phyloP scores from a whole-genome alignment of 2,329 filamentous ascomycete genomes.

The Colletotrichum brevisporum region DNA sequence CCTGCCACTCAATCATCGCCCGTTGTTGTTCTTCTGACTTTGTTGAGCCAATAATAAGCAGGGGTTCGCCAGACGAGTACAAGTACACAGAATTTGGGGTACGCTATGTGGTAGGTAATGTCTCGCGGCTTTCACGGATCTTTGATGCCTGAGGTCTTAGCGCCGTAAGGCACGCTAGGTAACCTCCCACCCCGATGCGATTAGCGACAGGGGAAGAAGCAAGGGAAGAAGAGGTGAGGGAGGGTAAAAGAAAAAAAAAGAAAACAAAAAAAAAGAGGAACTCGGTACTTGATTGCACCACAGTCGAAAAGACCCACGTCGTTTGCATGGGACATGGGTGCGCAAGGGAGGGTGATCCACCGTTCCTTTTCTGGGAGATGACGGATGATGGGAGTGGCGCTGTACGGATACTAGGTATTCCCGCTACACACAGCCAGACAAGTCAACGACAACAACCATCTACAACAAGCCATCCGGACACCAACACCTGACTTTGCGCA shows the following conservation, averaged over 20 bases:
- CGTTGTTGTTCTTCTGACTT: not conserved
- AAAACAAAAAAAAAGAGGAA: slow-evolving; percentile 25
- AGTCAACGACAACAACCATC: slow-evolving; percentile 7
- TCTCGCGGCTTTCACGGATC: slow-evolving; percentile 33
- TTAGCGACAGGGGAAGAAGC: slow-evolving; percentile 18
- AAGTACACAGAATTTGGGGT: slow-evolving; percentile 13
- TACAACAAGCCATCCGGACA: slow-evolving; percentile 25
- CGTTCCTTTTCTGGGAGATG: slow-evolving; percentile 42
- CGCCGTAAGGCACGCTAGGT: slow-evolving; percentile 4
- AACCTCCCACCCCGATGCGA: slow-evolving; percentile 22
- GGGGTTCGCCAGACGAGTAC: not conserved
- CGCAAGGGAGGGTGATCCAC: slow-evolving; percentile 36
- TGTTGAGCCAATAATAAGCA: slow-evolving; percentile 1
- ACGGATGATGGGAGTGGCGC: slow-evolving; percentile 42
- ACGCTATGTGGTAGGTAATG: slow-evolving; percentile 11
- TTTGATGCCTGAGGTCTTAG: slow-evolving; percentile 29
- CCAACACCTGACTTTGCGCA: slow-evolving; percentile 18
- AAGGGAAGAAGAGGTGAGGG: not conserved
- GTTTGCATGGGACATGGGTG: slow-evolving; percentile 28
- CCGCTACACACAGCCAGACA: slow-evolving; percentile 38
- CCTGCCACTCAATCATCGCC: not conserved
- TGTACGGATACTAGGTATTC: slow-evolving; percentile 38
- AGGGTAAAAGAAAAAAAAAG: slow-evolving; percentile 18
- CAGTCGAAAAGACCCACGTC: slow-evolving; percentile 12
- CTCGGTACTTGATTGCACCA: slow-evolving; percentile 42